These are phyloP conservation scores for Nepenthes gracilis DNA, from an alignment of 148 eudicot species.

Conservation along the genomic window DNA sequence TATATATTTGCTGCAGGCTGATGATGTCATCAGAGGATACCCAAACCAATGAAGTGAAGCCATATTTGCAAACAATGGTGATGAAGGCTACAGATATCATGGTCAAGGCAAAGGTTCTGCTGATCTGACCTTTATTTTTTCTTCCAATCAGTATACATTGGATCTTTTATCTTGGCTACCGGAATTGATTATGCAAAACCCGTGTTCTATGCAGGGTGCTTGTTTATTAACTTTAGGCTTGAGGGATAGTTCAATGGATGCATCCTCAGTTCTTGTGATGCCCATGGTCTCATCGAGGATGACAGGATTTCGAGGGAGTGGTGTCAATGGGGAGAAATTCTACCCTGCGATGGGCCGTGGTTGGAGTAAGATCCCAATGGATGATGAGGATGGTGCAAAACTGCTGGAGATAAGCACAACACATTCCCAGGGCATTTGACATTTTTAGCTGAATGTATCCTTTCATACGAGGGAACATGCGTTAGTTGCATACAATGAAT, in stretches of 20 bases:
- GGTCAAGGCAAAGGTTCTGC: slow-evolving; percentile 67
- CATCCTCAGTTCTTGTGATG: slow-evolving; percentile 87
- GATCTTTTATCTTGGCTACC: neutral
- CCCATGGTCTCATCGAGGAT: slow-evolving; percentile 96
- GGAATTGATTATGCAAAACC: neutral
- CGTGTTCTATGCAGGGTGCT: slow-evolving; percentile 39
- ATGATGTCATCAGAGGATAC: slow-evolving; percentile 47
- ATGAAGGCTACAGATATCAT: slow-evolving; percentile 43
- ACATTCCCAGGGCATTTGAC: slow-evolving; percentile 27
- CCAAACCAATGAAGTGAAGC: slow-evolving; percentile 44
- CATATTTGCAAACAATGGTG: slow-evolving; percentile 28
- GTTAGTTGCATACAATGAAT: too few relatives aligned
- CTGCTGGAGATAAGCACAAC: slow-evolving; percentile 42
- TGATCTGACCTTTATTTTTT: slow-evolving; percentile 1
- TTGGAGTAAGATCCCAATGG: slow-evolving; percentile 58
- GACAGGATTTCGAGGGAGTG: slow-evolving; percentile 66
- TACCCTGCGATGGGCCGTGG: slow-evolving; percentile 45
- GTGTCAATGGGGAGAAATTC: slow-evolving; percentile 42
- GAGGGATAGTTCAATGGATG: slow-evolving; percentile 76
- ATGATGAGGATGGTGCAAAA: slow-evolving; percentile 42
- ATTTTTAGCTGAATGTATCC: neutral
- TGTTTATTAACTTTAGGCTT: slow-evolving; percentile 66
- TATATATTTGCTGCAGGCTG: slow-evolving; percentile 28
- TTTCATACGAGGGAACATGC: too few relatives aligned
- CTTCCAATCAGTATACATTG: neutral